Percentiles rank a stretch among this genome's conserved stretches.
phyloP scores from a whole-genome alignment of 805 yeast genomes.

The Debaryomyces maramus region DNA sequence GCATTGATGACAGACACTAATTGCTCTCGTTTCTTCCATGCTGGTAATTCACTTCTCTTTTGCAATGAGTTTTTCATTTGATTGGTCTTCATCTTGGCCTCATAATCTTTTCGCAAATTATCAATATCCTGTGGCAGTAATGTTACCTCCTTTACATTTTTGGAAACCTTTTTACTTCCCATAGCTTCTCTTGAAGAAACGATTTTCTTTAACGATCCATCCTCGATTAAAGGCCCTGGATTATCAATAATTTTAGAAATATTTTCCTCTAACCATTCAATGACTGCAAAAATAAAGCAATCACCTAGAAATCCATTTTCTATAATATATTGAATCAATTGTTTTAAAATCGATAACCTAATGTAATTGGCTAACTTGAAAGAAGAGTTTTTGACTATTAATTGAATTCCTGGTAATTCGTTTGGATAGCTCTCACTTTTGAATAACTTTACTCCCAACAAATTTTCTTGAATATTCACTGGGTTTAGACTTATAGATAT shows the following conservation, averaged over 20 bases:
- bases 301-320: conserved; percentile 59
- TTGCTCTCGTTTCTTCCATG: conserved; percentile 67
- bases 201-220: conserved; percentile 4
- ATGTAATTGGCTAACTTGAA: conserved; percentile 69
- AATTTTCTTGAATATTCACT: conserved; percentile 12
- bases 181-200: neutral
- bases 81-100: conserved; percentile 23
- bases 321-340: conserved; percentile 44
- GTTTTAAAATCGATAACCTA: conserved; percentile 54
- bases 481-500: conserved; percentile 18
- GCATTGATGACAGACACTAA: conserved; percentile 56
- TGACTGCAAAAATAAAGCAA: conserved; percentile 63
- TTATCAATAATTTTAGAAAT: conserved; percentile 56
- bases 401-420: conserved; percentile 66
- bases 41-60: conserved; percentile 67
- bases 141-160: conserved; percentile 1
- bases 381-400: conserved; percentile 38
- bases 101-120: conserved; percentile 16
- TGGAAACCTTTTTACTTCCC: conserved; percentile 14
- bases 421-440: conserved; percentile 55
- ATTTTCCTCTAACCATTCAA: conserved; percentile 77
- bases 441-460: conserved; percentile 25
- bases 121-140: conserved; percentile 8
- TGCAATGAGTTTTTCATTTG: conserved; percentile 37
- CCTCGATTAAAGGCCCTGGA: conserved; percentile 65